A percentile compares a stretch with the other conserved stretches of the same genome.
These are phyloP conservation scores for Carex scoparia DNA, from an alignment of 176 grass and related monocot genomes.

Conservation along the genomic window DNA sequence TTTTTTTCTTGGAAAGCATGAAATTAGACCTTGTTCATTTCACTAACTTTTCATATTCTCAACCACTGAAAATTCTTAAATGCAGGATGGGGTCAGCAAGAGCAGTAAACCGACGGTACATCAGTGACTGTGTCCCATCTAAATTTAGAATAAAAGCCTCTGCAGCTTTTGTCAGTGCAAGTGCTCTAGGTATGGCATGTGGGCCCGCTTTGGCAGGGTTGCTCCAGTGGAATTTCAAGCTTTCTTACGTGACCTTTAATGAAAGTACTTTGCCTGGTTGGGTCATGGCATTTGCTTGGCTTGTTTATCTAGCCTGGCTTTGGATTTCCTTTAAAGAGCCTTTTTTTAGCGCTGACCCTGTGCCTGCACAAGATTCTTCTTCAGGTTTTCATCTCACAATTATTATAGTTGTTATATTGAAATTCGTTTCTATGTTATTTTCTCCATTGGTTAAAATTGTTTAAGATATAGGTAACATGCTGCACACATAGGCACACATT, in stretches of 20 bases:
- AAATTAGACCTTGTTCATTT: neutral
- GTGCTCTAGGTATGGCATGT: constrained; percentile 97
- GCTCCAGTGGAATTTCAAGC: constrained; percentile 88
- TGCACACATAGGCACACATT: neutral
- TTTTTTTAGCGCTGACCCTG: constrained; percentile 38
- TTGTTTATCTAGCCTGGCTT: constrained; percentile 76
- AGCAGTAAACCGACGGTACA: constrained; percentile 92
- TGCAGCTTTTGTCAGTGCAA: constrained; percentile 90
- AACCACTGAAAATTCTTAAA: neutral
- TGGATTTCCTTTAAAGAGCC: constrained; percentile 87
- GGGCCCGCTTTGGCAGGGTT: constrained; percentile 93
- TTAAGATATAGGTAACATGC: neutral
- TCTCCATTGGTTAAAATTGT: neutral
- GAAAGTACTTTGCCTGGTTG: constrained; percentile 91
- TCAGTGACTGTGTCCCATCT: constrained; percentile 94
- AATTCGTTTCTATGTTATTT: constrained; percentile 9
- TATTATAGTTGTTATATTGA: constrained; percentile 1
- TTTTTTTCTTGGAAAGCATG: neutral
- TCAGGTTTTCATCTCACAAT: constrained; percentile 37
- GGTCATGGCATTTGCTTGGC: constrained; percentile 96
- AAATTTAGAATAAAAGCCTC: constrained; percentile 94
- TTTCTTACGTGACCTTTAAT: constrained; percentile 77
- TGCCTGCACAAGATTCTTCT: constrained; percentile 31
- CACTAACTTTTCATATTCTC: neutral
- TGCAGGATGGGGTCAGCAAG: constrained; percentile 87